Conservation (phyloP, 495 filamentous ascomycete genomes). For the Cryomyces antarcticus region DNA sequence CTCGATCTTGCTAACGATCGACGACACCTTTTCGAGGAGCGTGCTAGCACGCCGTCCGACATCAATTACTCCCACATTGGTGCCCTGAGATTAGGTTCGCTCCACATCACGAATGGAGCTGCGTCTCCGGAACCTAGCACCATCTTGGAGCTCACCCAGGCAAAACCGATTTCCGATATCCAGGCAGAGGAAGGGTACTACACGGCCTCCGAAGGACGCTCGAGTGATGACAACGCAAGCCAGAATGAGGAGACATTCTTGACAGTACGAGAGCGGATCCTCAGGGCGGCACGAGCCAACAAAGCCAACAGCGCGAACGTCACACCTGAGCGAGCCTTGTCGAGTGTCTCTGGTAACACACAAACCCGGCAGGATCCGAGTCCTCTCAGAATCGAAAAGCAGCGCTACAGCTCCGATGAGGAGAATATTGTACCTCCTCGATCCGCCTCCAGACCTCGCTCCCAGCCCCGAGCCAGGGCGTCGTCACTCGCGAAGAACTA, state of each 20-base stretch:
- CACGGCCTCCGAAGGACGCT: slow-evolving; percentile 7
- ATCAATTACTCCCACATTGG: slow-evolving; percentile 15
- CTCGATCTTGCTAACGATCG: too few species aligned
- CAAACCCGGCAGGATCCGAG: too few species aligned
- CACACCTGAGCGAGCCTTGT: too few species aligned
- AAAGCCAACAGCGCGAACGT: too few species aligned
- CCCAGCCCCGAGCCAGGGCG: too few species aligned
- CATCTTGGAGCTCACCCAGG: background rate
- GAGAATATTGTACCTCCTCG: too few species aligned
- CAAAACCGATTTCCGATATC: slow-evolving; percentile 1
- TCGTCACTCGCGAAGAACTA: too few species aligned
- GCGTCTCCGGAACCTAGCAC: slow-evolving; percentile 17
- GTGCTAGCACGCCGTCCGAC: slow-evolving; percentile 12
- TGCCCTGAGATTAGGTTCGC: slow-evolving; percentile 15
- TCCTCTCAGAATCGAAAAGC: background rate
- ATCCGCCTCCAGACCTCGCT: too few species aligned
- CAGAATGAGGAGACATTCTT: too few species aligned
- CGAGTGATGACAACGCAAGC: background rate
- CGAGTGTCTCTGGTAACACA: too few species aligned
- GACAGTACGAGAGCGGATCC: too few species aligned
- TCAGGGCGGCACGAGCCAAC: too few species aligned
- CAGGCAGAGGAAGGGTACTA: slow-evolving; percentile 13
- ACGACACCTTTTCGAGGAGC: background rate
- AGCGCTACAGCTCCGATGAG: background rate
- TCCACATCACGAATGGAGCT: slow-evolving; percentile 19